Conservation (phyloP, 1,284 basidiomycete species). For the Stygiomarasmius scandens region DNA sequence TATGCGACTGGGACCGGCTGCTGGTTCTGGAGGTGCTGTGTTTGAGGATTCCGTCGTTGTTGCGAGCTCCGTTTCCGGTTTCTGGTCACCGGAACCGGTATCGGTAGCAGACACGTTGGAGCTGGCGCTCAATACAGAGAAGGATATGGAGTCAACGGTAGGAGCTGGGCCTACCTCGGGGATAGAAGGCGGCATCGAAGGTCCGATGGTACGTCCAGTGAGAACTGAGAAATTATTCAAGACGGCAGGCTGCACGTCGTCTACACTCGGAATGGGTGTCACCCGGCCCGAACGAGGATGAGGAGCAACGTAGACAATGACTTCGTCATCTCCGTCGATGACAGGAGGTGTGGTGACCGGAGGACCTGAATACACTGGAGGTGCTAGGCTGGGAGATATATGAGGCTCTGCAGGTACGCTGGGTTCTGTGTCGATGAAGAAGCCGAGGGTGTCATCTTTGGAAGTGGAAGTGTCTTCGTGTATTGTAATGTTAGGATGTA, state of each 20-base stretch:
- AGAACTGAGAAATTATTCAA: slow-evolving; percentile 27
- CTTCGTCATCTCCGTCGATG: slow-evolving; percentile 45
- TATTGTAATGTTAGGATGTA: background rate
- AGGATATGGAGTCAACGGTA: slow-evolving; percentile 24
- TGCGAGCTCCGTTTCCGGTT: background rate
- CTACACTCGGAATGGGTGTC: slow-evolving; percentile 20
- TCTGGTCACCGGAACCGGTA: background rate
- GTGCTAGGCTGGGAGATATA: background rate
- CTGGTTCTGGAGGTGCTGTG: background rate
- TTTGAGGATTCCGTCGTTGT: background rate
- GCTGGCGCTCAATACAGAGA: slow-evolving; percentile 20
- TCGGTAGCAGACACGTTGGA: background rate
- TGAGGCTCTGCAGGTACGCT: background rate
- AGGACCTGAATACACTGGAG: background rate
- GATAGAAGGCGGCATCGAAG: background rate
- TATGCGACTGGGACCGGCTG: background rate
- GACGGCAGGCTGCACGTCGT: background rate
- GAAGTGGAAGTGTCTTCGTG: background rate
- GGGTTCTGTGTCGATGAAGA: slow-evolving; percentile 29
- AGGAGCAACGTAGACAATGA: slow-evolving; percentile 65
- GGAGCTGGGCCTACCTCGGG: slow-evolving; percentile 4
- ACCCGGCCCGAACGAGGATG: slow-evolving; percentile 41
- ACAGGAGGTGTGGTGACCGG: slow-evolving; percentile 43
- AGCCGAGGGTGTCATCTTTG: slow-evolving; percentile 16
- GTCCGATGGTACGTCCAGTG: slow-evolving; percentile 25